These are phyloP conservation scores for Babesia divergens DNA, from an alignment of 169 alveolate species.

Conservation along the genomic window DNA sequence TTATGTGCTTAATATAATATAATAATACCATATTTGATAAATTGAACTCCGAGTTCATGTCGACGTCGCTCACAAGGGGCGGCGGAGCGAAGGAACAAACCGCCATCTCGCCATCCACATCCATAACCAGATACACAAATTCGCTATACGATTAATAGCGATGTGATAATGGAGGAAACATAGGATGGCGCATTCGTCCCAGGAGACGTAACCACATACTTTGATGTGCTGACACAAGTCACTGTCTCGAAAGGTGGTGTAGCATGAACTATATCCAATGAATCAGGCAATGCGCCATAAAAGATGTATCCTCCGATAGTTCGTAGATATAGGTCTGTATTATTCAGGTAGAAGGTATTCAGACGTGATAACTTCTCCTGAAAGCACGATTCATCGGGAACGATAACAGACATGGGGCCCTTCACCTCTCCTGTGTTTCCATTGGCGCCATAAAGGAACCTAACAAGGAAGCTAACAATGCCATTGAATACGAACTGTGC, in stretches of 20 bases:
- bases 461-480: neutral
- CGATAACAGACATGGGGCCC: neutral
- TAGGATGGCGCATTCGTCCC: neutral
- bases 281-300: neutral
- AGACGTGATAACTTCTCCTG: neutral
- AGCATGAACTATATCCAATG: neutral
- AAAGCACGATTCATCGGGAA: slow-evolving; percentile 17
- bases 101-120: neutral
- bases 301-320: neutral
- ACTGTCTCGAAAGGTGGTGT: neutral
- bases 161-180: neutral
- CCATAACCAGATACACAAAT: slow-evolving; percentile 15
- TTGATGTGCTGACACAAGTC: slow-evolving; percentile 5
- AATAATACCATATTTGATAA: slow-evolving; percentile 5
- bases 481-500: neutral
- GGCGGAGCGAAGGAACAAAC: slow-evolving; percentile 6
- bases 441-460: neutral
- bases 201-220: neutral
- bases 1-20: neutral
- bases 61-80: slow-evolving; percentile 32
- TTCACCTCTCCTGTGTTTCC: neutral
- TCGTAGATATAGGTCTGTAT: neutral
- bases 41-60: slow-evolving; percentile 23
- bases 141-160: neutral
- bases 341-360: neutral